A percentile compares a stretch with the other conserved stretches of the same genome.
These are phyloP conservation scores for Citrus mangshanensis DNA, from an alignment of 345 rosid species.

Conservation along the genomic window DNA sequence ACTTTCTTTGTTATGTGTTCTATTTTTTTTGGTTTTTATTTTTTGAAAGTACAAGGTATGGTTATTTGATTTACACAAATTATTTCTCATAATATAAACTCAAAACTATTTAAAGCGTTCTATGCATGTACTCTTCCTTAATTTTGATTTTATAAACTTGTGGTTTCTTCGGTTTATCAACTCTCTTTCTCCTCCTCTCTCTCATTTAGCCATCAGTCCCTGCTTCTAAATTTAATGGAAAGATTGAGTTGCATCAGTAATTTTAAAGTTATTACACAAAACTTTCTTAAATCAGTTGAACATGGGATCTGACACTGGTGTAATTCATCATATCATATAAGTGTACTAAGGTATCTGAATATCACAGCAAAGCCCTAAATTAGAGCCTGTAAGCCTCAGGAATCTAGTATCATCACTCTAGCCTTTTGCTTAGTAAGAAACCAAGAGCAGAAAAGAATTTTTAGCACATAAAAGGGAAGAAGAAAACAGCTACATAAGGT, in stretches of 20 bases:
- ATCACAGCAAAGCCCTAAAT: slow-evolving; percentile 36
- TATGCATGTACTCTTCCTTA: slow-evolving; percentile 9
- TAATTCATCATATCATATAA: slow-evolving; percentile 17
- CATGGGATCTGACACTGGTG: slow-evolving; percentile 33
- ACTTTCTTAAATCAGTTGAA: slow-evolving; percentile 16
- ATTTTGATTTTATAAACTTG: slow-evolving; percentile 10
- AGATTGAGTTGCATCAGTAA: slow-evolving; percentile 24
- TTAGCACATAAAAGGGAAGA: slow-evolving; percentile 11
- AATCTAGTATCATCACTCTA: slow-evolving; percentile 27
- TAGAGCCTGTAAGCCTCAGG: slow-evolving; percentile 28
- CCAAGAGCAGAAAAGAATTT: slow-evolving; percentile 17
- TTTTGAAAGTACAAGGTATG: not conserved
- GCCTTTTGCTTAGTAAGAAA: slow-evolving; percentile 30
- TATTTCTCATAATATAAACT: not conserved
- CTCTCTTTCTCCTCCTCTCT: slow-evolving; percentile 9
- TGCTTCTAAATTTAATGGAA: slow-evolving; percentile 1
- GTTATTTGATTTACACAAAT: slow-evolving; percentile 6
- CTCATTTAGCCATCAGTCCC: not conserved
- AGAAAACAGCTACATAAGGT: slow-evolving; percentile 20
- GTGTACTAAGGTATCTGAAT: slow-evolving; percentile 7
- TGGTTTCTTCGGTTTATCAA: slow-evolving; percentile 10
- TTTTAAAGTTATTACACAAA: not conserved
- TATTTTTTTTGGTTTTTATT: too few species aligned
- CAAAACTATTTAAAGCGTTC: slow-evolving; percentile 2
- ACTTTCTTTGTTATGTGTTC: not conserved